phyloP scores from a whole-genome alignment of 164 flowering plant species.

The Berberis thunbergii region DNA sequence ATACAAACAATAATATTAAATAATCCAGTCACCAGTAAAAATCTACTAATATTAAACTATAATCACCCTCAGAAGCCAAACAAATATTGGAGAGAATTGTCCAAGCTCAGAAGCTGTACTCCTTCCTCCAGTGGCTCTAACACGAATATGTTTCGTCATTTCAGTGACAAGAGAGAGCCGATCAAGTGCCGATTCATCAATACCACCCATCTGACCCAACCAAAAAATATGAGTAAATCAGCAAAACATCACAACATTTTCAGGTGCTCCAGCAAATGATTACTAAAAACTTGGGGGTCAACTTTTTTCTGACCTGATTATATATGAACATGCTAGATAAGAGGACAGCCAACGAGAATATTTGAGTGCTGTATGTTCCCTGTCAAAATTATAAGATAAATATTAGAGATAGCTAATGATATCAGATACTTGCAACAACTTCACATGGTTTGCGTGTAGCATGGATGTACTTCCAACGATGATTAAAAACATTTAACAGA shows the following conservation, averaged over 20 bases:
- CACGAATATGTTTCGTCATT: conserved; percentile 98
- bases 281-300: background rate
- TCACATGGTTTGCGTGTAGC: too few species aligned
- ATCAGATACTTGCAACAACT: too few species aligned
- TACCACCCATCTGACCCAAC: conserved; percentile 80
- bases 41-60: background rate
- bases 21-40: too few species aligned
- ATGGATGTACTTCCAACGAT: too few species aligned
- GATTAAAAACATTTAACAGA: too few species aligned
- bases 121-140: conserved; percentile 88
- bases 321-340: conserved; percentile 97
- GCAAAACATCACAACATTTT: background rate
- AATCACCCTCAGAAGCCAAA: conserved; percentile 95
- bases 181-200: conserved; percentile 96
- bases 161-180: conserved; percentile 98
- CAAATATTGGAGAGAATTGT: conserved; percentile 96
- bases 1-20: too few species aligned
- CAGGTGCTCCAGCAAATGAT: too few species aligned
- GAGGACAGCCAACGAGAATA: conserved; percentile 91
- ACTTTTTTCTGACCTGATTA: conserved; percentile 59
- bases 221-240: background rate
- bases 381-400: conserved; percentile 18
- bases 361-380: conserved; percentile 99
- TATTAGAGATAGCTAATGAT: too few species aligned
- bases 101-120: conserved; percentile 82